These are phyloP conservation scores for Dothistroma septosporum DNA, from an alignment of 2,329 filamentous ascomycete genomes.

Conservation along the genomic window DNA sequence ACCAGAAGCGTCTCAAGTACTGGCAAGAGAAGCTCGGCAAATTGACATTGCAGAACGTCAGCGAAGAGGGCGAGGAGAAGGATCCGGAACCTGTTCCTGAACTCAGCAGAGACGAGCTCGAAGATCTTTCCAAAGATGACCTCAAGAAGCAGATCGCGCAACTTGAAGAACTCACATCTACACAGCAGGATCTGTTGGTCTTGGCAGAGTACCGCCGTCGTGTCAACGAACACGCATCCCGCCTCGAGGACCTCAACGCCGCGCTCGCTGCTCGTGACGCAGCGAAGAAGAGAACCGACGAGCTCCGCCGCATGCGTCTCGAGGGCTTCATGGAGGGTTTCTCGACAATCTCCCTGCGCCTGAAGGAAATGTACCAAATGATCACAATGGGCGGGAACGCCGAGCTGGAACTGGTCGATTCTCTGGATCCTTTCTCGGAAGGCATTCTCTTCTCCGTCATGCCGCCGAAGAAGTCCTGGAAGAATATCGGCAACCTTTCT, in stretches of 20 bases:
- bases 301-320: slow-evolving; percentile 80
- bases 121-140: slow-evolving; percentile 58
- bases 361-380: slow-evolving; percentile 99
- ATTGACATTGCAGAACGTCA: slow-evolving; percentile 73
- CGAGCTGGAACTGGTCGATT: slow-evolving; percentile 94
- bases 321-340: slow-evolving; percentile 99
- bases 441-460: slow-evolving; percentile 97
- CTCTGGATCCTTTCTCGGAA: slow-evolving; percentile 91
- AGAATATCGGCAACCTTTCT: slow-evolving; percentile 93
- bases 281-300: slow-evolving; percentile 88
- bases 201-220: slow-evolving; percentile 82
- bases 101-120: slow-evolving; percentile 69
- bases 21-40: slow-evolving; percentile 90
- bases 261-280: slow-evolving; percentile 75
- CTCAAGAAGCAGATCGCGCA: slow-evolving; percentile 62
- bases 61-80: slow-evolving; percentile 53
- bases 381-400: slow-evolving; percentile 99
- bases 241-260: slow-evolving; percentile 76
- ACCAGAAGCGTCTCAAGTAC: slow-evolving; percentile 75
- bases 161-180: slow-evolving; percentile 73
- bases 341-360: slow-evolving; percentile 81
- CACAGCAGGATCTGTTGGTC: slow-evolving; percentile 83
- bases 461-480: slow-evolving; percentile 99
- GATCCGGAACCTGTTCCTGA: slow-evolving; percentile 63
- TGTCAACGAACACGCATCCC: slow-evolving; percentile 74